Percentiles rank a stretch among this genome's conserved stretches.
phyloP scores from a whole-genome alignment of 2,329 filamentous ascomycete species.

The Meredithiella fracta region DNA sequence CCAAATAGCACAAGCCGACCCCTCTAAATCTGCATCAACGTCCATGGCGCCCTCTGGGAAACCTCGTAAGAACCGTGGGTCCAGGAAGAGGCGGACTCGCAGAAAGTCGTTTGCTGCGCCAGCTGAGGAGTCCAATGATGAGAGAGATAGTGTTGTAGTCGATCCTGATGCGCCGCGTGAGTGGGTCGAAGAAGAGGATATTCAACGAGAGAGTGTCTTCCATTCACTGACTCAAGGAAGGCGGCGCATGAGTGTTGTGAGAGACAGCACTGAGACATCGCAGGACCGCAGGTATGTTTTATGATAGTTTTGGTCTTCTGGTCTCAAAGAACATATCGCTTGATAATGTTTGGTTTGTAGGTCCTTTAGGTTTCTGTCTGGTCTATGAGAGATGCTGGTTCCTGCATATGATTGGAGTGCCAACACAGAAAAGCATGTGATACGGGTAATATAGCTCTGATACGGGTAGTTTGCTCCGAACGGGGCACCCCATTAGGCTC shows the following conservation, averaged over 20 bases:
- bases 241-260: slow-evolving; percentile 7
- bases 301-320: neutral
- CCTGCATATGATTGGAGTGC: slow-evolving; percentile 3
- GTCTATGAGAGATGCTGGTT: neutral
- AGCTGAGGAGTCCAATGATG: slow-evolving; percentile 32
- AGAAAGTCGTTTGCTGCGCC: slow-evolving; percentile 64
- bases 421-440: slow-evolving; percentile 7
- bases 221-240: slow-evolving; percentile 10
- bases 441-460: neutral
- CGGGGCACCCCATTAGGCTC: neutral
- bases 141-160: slow-evolving; percentile 20
- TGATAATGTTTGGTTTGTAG: neutral
- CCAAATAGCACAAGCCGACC: neutral
- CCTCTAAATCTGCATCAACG: neutral
- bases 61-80: slow-evolving; percentile 46
- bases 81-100: slow-evolving; percentile 60
- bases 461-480: neutral
- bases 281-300: slow-evolving; percentile 1
- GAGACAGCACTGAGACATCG: neutral
- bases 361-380: too few species aligned
- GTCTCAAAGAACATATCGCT: neutral
- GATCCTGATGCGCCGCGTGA: slow-evolving; percentile 7
- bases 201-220: slow-evolving; percentile 12
- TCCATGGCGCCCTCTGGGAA: slow-evolving; percentile 33
- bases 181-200: slow-evolving; percentile 11